Conservation (phyloP, 768 basidiomycete genomes). For the Podaxis sp. region DNA sequence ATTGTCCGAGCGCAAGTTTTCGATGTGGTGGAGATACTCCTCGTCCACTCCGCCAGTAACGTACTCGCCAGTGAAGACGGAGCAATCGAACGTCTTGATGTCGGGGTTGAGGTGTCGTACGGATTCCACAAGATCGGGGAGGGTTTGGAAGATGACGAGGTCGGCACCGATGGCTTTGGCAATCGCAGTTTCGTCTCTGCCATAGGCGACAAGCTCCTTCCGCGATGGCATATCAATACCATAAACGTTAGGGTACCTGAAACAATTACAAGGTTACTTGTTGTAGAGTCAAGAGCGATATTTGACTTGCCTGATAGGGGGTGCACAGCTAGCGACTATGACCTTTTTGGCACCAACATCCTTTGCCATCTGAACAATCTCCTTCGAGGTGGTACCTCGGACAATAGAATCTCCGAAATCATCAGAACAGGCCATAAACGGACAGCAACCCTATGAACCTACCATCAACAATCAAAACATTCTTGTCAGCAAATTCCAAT, state of each 20-base stretch:
- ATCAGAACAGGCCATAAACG: conserved; percentile 6
- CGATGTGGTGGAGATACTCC: conserved; percentile 72
- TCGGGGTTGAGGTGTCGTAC: conserved; percentile 82
- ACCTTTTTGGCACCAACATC: conserved; percentile 97
- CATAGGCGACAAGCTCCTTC: conserved; percentile 87
- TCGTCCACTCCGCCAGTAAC: conserved; percentile 92
- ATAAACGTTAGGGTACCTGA: conserved; percentile 90
- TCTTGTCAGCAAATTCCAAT: conserved; percentile 89
- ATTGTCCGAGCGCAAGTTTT: conserved; percentile 80
- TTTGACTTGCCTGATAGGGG: conserved; percentile 79
- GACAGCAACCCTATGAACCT: conserved; percentile 20
- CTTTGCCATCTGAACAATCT: conserved; percentile 99
- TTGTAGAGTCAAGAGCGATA: not conserved
- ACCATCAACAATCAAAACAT: conserved; percentile 96
- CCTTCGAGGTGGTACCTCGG: conserved; percentile 96
- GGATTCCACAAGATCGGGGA: conserved; percentile 82
- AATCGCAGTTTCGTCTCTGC: conserved; percentile 68
- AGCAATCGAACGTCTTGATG: conserved; percentile 87
- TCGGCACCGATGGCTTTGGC: conserved; percentile 89
- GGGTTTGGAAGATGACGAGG: conserved; percentile 92
- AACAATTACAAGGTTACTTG: conserved; percentile 4
- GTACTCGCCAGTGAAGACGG: conserved; percentile 97
- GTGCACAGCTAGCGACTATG: conserved; percentile 95
- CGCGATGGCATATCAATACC: conserved; percentile 99
- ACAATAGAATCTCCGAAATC: conserved; percentile 85